These are phyloP conservation scores for Micractinium conductrix DNA, from an alignment of 139 green algal species.

Conservation along the genomic window DNA sequence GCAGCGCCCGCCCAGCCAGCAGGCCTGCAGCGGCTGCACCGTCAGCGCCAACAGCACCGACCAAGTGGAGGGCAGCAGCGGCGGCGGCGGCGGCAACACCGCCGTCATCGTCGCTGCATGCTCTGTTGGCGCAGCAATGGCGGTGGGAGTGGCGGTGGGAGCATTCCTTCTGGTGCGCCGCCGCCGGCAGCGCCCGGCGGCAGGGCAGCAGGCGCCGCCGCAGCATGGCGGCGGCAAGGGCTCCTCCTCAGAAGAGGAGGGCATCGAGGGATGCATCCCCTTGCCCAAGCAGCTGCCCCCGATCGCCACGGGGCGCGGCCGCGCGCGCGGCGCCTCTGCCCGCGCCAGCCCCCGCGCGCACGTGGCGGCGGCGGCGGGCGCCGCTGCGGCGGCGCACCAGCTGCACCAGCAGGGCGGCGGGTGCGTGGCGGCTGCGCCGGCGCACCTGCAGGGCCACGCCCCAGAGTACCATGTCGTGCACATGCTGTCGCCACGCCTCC, in stretches of 20 bases:
- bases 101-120: neutral
- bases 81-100: neutral
- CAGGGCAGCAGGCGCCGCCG: neutral
- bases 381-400: neutral
- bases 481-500: conserved; percentile 7
- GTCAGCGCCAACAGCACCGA: neutral
- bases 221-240: neutral
- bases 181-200: neutral
- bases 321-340: neutral
- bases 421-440: neutral
- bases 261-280: neutral
- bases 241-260: neutral
- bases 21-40: neutral
- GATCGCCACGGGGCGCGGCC: neutral
- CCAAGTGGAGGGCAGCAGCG: neutral
- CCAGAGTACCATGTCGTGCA: conserved; percentile 29
- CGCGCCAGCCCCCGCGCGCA: too few species aligned
- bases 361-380: neutral
- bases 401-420: neutral
- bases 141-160: neutral
- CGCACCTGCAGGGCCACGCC: neutral
- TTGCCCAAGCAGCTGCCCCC: conserved; percentile 8
- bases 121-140: neutral
- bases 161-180: neutral
- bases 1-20: neutral